A percentile compares a stretch with the other conserved stretches of the same genome.
These are phyloP conservation scores for Saitozyma sp. DNA, from an alignment of 768 basidiomycete genomes.

Conservation along the genomic window DNA sequence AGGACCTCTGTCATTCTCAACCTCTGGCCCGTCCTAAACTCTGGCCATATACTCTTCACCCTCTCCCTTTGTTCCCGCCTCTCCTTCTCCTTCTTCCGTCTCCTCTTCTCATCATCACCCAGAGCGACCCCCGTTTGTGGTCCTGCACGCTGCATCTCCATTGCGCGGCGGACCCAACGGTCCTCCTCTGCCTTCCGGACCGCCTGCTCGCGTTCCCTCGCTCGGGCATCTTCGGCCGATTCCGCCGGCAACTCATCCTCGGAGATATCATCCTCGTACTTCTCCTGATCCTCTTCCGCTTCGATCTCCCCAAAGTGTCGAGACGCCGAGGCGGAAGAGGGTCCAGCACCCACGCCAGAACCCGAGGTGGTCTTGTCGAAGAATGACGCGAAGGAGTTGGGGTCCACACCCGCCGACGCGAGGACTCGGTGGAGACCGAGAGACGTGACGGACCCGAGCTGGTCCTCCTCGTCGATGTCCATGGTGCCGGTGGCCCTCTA, in stretches of 20 bases:
- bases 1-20: constrained; percentile 44
- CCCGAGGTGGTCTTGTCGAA: constrained; percentile 17
- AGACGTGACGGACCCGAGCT: constrained; percentile 21
- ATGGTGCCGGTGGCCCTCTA: background rate
- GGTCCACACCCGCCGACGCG: constrained; percentile 30
- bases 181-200: constrained; percentile 24
- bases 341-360: background rate
- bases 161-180: constrained; percentile 22
- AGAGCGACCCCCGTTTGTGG: constrained; percentile 7
- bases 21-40: constrained; percentile 31
- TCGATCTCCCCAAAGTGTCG: constrained; percentile 30
- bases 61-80: constrained; percentile 10
- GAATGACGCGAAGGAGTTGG: constrained; percentile 20
- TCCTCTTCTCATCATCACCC: constrained; percentile 5
- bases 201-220: constrained; percentile 16
- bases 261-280: constrained; percentile 31
- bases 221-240: constrained; percentile 14
- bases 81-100: constrained; percentile 13
- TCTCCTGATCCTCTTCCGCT: constrained; percentile 33
- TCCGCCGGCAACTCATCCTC: constrained; percentile 22
- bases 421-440: constrained; percentile 32
- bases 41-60: constrained; percentile 40
- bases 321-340: background rate
- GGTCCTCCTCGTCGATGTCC: constrained; percentile 23
- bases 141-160: constrained; percentile 16